Evolutionary conservation across 768 basidiomycete genomes (phyloP).

Genomic region (Omphalotus guepiniiformis): DNA sequence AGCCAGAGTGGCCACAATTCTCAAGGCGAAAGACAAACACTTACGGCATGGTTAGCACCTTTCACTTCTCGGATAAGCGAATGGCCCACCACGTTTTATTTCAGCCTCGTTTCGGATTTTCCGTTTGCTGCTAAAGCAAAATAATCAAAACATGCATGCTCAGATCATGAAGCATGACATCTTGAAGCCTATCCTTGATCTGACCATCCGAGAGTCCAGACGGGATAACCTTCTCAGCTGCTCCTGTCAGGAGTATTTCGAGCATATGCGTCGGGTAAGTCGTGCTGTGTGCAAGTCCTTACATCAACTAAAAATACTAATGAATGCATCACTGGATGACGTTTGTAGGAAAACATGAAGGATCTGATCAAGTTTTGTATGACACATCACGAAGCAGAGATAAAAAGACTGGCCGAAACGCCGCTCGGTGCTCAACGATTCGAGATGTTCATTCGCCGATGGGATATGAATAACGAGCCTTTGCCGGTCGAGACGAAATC

Average conservation of each 20-base stretch:
- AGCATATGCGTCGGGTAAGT: conserved; percentile 80
- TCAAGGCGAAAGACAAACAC: conserved; percentile 86
- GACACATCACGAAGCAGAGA: conserved; percentile 62
- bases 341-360: conserved; percentile 81
- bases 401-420: conserved; percentile 60
- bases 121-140: conserved; percentile 76
- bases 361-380: conserved; percentile 81
- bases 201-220: conserved; percentile 77
- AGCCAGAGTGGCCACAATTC: conserved; percentile 66
- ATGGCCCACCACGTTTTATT: conserved; percentile 12
- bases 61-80: conserved; percentile 1
- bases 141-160: conserved; percentile 68
- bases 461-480: conserved; percentile 92
- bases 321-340: background rate
- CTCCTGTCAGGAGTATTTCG: conserved; percentile 95
- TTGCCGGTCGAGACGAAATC: conserved; percentile 47
- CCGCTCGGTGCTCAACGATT: conserved; percentile 66
- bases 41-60: conserved; percentile 76
- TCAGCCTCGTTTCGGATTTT: conserved; percentile 91
- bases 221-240: conserved; percentile 92
- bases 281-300: background rate
- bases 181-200: conserved; percentile 75
- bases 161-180: conserved; percentile 85
- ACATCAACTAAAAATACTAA: no score
- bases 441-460: conserved; percentile 66